These are phyloP conservation scores for Lanzia echinophila DNA, from an alignment of 2,329 filamentous ascomycete genomes.

Conservation along the genomic window DNA sequence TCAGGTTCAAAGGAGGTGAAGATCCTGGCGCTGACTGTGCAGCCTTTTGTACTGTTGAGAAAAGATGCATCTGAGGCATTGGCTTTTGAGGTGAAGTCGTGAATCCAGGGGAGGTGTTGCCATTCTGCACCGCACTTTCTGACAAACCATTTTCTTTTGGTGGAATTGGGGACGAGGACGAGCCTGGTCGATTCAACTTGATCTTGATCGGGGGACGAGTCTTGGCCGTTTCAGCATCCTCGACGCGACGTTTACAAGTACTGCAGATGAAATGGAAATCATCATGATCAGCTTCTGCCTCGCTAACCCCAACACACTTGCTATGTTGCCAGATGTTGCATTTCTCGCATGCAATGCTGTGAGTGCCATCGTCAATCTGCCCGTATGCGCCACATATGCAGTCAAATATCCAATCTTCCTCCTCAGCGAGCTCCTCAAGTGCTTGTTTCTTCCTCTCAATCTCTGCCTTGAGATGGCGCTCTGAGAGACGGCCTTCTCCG, in stretches of 20 bases:
- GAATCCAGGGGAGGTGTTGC: neutral
- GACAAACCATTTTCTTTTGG: constrained; percentile 20
- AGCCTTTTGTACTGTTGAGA: constrained; percentile 10
- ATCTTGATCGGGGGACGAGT: constrained; percentile 51
- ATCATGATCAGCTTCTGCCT: constrained; percentile 71
- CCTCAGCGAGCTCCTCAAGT: constrained; percentile 59
- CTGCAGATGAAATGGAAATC: constrained; percentile 84
- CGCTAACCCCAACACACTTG: constrained; percentile 75
- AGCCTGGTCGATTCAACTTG: constrained; percentile 45
- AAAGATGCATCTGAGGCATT: constrained; percentile 12
- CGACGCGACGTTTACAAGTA: constrained; percentile 64
- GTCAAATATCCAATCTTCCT: constrained; percentile 89
- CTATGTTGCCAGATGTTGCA: constrained; percentile 98
- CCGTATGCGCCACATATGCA: constrained; percentile 88
- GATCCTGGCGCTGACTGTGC: constrained; percentile 4
- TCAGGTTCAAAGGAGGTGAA: constrained; percentile 6
- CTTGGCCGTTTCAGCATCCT: constrained; percentile 54
- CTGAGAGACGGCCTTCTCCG: constrained; percentile 59
- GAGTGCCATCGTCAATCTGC: constrained; percentile 87
- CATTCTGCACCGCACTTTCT: constrained; percentile 13
- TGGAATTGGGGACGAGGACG: constrained; percentile 37
- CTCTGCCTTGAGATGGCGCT: constrained; percentile 73
- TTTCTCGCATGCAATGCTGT: constrained; percentile 87
- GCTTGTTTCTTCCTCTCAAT: constrained; percentile 75
- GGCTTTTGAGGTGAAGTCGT: constrained; percentile 16